These are phyloP conservation scores for Syzygium aromaticum DNA, from an alignment of 345 rosid species.

Conservation along the genomic window DNA sequence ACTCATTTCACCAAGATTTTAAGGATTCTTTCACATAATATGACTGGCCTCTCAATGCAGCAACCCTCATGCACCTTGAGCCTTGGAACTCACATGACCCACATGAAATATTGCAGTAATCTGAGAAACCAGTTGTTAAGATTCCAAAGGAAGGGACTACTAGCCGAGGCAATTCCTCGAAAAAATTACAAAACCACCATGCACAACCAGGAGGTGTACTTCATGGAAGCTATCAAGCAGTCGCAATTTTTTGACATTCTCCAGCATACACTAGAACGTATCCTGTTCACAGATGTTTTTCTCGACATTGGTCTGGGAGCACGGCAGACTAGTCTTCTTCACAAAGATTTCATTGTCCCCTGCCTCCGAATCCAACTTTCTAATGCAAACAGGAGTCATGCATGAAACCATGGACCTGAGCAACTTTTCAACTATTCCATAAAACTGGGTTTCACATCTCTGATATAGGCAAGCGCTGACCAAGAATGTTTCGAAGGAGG, in stretches of 20 bases:
- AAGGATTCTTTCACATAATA: neutral
- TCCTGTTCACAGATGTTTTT: neutral
- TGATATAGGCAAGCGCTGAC: neutral
- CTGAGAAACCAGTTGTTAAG: neutral
- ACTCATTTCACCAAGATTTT: neutral
- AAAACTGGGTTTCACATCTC: neutral
- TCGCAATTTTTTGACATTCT: neutral
- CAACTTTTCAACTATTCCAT: neutral
- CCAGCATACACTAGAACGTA: neutral
- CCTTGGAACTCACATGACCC: neutral
- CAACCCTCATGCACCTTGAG: neutral
- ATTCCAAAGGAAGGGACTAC: neutral
- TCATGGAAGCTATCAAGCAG: neutral
- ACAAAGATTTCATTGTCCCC: neutral
- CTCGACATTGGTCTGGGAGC: neutral
- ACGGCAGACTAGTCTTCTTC: neutral
- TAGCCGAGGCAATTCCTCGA: neutral
- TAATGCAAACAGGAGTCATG: neutral
- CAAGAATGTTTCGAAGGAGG: neutral
- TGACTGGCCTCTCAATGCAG: neutral
- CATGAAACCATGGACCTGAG: neutral
- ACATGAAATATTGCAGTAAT: neutral
- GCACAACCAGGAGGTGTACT: neutral
- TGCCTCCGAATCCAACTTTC: neutral
- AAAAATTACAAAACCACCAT: neutral